Evolutionary conservation across 441 rosid genomes (phyloP).

Genomic region (Gossypium aridum): DNA sequence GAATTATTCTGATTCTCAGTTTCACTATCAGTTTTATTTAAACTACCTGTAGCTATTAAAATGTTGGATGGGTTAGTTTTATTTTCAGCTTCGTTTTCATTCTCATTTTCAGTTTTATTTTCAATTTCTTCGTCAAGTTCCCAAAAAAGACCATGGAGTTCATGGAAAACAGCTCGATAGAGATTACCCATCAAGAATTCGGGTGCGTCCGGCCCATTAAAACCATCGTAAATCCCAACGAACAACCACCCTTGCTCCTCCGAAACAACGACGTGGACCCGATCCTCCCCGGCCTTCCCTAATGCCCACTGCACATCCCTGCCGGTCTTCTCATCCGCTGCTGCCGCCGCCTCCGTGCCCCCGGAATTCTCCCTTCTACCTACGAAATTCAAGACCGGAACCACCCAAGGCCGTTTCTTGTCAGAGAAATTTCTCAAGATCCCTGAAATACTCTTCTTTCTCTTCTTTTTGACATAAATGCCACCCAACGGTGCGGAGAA

Average conservation of each 20-base stretch:
- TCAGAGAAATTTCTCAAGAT: slow-evolving; percentile 54
- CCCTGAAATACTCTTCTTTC: slow-evolving; percentile 54
- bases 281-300: slow-evolving; percentile 96
- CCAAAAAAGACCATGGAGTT: slow-evolving; percentile 91
- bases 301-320: slow-evolving; percentile 86
- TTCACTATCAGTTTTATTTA: slow-evolving; percentile 12
- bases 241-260: slow-evolving; percentile 98
- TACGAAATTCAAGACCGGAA: slow-evolving; percentile 76
- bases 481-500: slow-evolving; percentile 97
- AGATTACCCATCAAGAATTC: slow-evolving; percentile 97
- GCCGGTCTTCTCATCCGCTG: slow-evolving; percentile 24
- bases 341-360: slow-evolving; percentile 24
- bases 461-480: slow-evolving; percentile 48
- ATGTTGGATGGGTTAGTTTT: slow-evolving; percentile 13
- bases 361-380: slow-evolving; percentile 41
- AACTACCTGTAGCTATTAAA: slow-evolving; percentile 14
- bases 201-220: slow-evolving; percentile 93
- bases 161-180: slow-evolving; percentile 75
- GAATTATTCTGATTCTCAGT: slow-evolving; percentile 13
- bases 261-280: slow-evolving; percentile 91
- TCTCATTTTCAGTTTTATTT: slow-evolving; percentile 2
- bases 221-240: slow-evolving; percentile 92
- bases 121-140: slow-evolving; percentile 51
- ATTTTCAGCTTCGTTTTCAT: slow-evolving; percentile 25
- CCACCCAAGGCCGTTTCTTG: slow-evolving; percentile 90